Evolutionary conservation across 768 basidiomycete genomes (phyloP).

Genomic region (Udeniomyces megalosporus): DNA sequence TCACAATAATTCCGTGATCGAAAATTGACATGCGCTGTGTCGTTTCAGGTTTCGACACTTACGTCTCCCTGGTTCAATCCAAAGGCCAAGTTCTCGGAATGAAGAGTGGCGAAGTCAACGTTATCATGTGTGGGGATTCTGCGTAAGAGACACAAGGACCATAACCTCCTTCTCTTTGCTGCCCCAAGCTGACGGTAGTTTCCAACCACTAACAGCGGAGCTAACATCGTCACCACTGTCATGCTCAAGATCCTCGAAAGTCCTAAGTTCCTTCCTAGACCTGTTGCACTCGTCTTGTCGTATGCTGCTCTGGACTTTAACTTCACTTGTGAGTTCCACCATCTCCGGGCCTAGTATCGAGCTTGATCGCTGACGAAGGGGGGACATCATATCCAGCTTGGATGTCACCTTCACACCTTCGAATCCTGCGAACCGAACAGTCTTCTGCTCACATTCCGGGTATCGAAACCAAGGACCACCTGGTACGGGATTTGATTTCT

Average conservation of each 20-base stretch:
- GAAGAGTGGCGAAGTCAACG: constrained; percentile 59
- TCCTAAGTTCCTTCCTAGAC: constrained; percentile 42
- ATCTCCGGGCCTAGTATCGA: no score
- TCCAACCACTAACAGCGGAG: no score
- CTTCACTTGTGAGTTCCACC: constrained; percentile 69
- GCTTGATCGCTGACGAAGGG: no score
- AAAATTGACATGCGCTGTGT: neutral
- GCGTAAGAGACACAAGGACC: constrained; percentile 64
- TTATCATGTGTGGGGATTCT: constrained; percentile 84
- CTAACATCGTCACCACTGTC: constrained; percentile 66
- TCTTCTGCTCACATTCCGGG: constrained; percentile 66
- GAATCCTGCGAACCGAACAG: constrained; percentile 70
- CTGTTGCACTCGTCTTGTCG: constrained; percentile 66
- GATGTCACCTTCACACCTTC: constrained; percentile 56
- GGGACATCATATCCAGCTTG: constrained; percentile 75
- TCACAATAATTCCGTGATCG: neutral
- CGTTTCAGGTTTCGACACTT: constrained; percentile 50
- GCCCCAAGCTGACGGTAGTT: no score
- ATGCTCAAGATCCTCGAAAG: constrained; percentile 70
- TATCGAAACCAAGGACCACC: constrained; percentile 68
- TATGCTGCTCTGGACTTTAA: constrained; percentile 95
- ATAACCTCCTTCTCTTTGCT: neutral
- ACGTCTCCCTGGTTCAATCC: constrained; percentile 62
- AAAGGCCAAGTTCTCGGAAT: constrained; percentile 70
- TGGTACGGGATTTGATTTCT: constrained; percentile 23